Evolutionary conservation across 2,329 filamentous ascomycete species (phyloP), one percentile per base, ranked within the genome.

Genomic region (Xylariaceae sp.): DNA sequence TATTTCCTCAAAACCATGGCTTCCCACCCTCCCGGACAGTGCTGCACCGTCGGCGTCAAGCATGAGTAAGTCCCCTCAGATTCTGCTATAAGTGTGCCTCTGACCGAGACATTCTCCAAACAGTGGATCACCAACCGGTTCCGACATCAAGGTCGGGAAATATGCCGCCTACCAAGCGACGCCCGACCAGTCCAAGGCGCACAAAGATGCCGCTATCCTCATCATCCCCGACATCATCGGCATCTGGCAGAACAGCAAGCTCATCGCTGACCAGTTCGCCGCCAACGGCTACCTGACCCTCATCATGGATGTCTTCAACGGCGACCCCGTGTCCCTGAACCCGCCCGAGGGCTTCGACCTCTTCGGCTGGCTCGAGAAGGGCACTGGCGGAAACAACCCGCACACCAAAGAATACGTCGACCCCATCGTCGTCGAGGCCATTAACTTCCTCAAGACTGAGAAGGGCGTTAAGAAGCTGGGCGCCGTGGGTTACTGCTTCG

Each of bases 191-290:
- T 54, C 65, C 54, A 74, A 73, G 52, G 71, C 68, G 34, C 71
- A 78, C 67, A 71, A 75, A 58, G 75, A 73, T 50, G 68, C 73
- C 23, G 81, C 74, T 29, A 72, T 84, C 59, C 69, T 84, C 14
- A 74, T 75, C 66, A 56, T 82, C 34, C 76, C 78, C 12, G 82
- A 84, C 58, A 74, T 83, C 56, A 72, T 81, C 51, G 77, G 82
- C 59, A 78, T 83, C 70, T 83, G 79, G 79, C 77, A 82, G 58
- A 87, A 89, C 73, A 75, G 78, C 68, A 74, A 87, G 74, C 77
- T 89, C 61, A 83, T 92, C 66, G 89, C 89, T 58, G 90, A 93
- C 77, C 84, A 90, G 68, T 89, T 83, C 71, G 90, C 90, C 55
- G 83, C 84, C 63, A 88, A 89, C 71, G 90, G 88, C 65, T 92